A percentile compares a stretch with the other conserved stretches of the same genome.
Conservation (phyloP, 345 rosid genomes). For the Pelargonium nanum region DNA sequence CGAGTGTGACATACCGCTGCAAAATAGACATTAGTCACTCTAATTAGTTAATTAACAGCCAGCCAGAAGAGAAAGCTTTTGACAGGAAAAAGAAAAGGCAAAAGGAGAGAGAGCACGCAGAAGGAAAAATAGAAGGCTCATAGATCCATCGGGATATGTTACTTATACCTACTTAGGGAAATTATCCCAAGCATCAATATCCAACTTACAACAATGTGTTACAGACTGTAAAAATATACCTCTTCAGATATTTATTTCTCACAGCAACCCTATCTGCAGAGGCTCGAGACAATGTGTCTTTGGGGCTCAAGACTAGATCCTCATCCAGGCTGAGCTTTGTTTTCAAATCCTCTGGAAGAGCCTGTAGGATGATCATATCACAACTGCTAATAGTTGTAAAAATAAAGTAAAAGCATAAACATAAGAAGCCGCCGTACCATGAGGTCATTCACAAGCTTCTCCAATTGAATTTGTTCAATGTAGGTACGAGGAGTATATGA, state of each 20-base stretch:
- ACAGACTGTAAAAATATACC: slow-evolving; percentile 28
- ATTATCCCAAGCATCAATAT: not conserved
- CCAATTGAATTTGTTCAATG: slow-evolving; percentile 85
- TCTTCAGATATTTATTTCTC: slow-evolving; percentile 62
- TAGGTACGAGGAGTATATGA: slow-evolving; percentile 75
- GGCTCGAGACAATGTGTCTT: slow-evolving; percentile 58
- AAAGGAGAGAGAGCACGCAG: not conserved
- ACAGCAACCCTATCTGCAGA: slow-evolving; percentile 56
- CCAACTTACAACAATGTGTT: not conserved
- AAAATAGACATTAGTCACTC: slow-evolving; percentile 13
- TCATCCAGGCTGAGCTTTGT: slow-evolving; percentile 76
- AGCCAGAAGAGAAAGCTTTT: not conserved
- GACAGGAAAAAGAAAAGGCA: no score
- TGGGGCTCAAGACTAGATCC: slow-evolving; percentile 77
- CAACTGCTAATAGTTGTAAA: not conserved
- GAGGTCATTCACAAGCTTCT: slow-evolving; percentile 71
- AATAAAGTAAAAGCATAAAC: slow-evolving; percentile 2
- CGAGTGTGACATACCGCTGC: slow-evolving; percentile 83
- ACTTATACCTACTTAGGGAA: not conserved
- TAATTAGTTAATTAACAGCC: slow-evolving; percentile 9
- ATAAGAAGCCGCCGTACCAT: slow-evolving; percentile 46
- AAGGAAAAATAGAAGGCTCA: slow-evolving; percentile 6
- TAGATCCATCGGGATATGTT: no score
- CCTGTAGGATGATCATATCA: slow-evolving; percentile 31
- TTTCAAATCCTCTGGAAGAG: slow-evolving; percentile 75